Percentiles rank a stretch among this genome's conserved stretches.
phyloP scores from a whole-genome alignment of 352 stramenopile species.

The Blastocystis sp. region DNA sequence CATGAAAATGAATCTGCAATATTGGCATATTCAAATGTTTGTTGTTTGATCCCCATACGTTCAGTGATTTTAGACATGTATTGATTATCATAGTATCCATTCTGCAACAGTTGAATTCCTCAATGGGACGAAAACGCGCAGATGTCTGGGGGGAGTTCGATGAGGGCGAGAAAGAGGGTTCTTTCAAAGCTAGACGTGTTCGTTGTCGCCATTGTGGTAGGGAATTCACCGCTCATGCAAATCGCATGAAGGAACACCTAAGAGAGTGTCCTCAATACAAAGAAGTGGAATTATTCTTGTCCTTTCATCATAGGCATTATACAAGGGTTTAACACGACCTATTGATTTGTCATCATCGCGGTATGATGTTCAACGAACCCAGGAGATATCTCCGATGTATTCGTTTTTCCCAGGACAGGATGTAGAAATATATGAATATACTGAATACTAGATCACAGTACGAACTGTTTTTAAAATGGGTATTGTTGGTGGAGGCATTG shows the following conservation, averaged over 20 bases:
- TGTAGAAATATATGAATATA: neutral
- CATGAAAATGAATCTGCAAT: neutral
- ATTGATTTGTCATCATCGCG: conserved; percentile 29
- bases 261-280: conserved; percentile 18
- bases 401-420: neutral
- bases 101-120: neutral
- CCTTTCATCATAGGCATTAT: conserved; percentile 39
- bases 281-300: neutral
- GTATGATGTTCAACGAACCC: neutral
- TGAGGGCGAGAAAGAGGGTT: conserved; percentile 24
- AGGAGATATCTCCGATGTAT: neutral
- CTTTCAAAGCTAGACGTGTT: conserved; percentile 15
- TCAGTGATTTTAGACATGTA: neutral
- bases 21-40: conserved; percentile 16
- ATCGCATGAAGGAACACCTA: conserved; percentile 56
- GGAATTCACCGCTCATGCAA: conserved; percentile 52
- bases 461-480: neutral
- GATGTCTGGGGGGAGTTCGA: conserved; percentile 38
- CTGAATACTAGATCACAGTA: neutral
- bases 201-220: conserved; percentile 46
- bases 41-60: conserved; percentile 4
- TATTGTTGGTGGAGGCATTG: conserved; percentile 34
- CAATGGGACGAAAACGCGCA: conserved; percentile 36
- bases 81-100: neutral
- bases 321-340: conserved; percentile 4